Evolutionary conservation across 2,329 filamentous ascomycete species (phyloP), one percentile per base, ranked within the genome.

Genomic region (Gliomastix tumulicola): DNA sequence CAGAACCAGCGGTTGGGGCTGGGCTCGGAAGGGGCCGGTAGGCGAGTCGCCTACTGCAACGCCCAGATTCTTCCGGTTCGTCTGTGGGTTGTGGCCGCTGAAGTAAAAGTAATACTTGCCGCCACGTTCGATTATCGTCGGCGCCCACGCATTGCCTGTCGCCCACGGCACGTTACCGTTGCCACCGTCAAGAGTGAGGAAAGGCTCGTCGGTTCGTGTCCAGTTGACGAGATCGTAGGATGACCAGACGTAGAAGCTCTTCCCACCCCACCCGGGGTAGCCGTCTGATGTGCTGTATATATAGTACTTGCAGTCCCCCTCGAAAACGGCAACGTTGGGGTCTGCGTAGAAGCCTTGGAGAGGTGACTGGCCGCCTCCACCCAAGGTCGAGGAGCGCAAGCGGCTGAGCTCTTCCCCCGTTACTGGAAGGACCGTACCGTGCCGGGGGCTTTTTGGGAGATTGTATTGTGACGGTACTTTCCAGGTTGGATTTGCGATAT

Each of bases 21-120:
- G 62, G 0, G 79, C 69, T 4, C 50, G 63, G 50, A 80, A 83
- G 0, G 79, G 78, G 0, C 79, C 79, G 32, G 74, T 69, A 0
- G 78, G 79, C 4, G 62, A 63, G 32, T 71, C 60, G 3, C 68
- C 62, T 0, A 74, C 66, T 0, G 79, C 79, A 0, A 78, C 79
- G 4, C 79, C 79, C 22, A 82, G 77, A 4, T 72, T 76, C 37
- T 79, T 68, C 43, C 71, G 62, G 41, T 77, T 63, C 21, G 71
- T 57, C 0, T 74, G 73, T 0, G 76, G 74, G 30, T 66, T 66
- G 13, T 69, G 53, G 0, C 68, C 68, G 25, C 60, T 69, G 54
- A 80, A 82, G 55, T 78, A 81, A 20, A 83, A 72, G 47, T 79
- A 82, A 55, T 74, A 83, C 55, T 76, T 78, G 0, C 74, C 75